Percentiles rank a stretch among this genome's conserved stretches.
phyloP scores from a whole-genome alignment of 371 early-diverging fungal genomes.

The Paraphysoderma sedebokerense region DNA sequence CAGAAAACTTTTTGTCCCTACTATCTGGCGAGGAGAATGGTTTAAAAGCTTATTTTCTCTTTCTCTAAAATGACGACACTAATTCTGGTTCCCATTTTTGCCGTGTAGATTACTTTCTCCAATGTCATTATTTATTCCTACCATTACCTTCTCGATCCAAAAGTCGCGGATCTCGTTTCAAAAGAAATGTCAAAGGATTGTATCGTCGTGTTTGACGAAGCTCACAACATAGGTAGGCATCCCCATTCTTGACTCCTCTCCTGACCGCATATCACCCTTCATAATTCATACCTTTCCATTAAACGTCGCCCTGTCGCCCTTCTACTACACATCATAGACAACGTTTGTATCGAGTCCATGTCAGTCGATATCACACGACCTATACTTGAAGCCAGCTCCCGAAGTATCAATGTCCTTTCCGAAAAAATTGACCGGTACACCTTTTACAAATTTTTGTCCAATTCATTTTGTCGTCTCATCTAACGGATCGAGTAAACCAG shows the following conservation, averaged over 20 bases:
- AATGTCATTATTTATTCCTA: conserved; percentile 98
- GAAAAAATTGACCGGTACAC: conserved; percentile 50
- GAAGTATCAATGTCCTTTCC: conserved; percentile 50
- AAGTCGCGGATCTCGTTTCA: conserved; percentile 92
- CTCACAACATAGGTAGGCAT: conserved; percentile 93
- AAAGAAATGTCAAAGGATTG: conserved; percentile 84
- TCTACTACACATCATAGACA: conserved; percentile 32
- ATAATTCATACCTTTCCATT: not conserved
- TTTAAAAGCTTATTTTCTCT: conserved; percentile 12
- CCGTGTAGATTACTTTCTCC: conserved; percentile 55
- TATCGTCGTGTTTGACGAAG: conserved; percentile 99
- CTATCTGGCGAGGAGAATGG: conserved; percentile 74
- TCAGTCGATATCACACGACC: conserved; percentile 85
- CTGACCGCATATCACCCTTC: not conserved
- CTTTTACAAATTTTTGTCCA: not conserved
- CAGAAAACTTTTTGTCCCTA: conserved; percentile 84
- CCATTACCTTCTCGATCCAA: conserved; percentile 98
- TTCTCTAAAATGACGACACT: not conserved
- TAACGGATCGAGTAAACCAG: too few relatives aligned
- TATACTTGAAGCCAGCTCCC: conserved; percentile 75
- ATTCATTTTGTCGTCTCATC: not conserved
- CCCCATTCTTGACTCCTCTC: not conserved
- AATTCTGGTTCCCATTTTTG: not conserved
- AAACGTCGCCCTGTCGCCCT: not conserved
- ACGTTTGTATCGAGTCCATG: conserved; percentile 95